Percentiles rank a stretch among this genome's conserved stretches.
phyloP scores from a whole-genome alignment of 441 rosid genomes.

The Brassica hybrid region DNA sequence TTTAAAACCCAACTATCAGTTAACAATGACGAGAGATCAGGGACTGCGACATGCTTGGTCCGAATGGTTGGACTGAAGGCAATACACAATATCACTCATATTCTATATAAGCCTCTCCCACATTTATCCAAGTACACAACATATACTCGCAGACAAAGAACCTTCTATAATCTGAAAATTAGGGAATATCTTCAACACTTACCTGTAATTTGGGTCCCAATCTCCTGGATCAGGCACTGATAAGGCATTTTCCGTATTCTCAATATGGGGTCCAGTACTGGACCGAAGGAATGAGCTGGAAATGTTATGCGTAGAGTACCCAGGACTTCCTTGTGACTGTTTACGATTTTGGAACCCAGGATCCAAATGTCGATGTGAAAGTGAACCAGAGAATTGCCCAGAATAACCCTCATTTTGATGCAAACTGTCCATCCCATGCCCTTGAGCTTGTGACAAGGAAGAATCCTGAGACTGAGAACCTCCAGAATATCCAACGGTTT shows the following conservation, averaged over 20 bases:
- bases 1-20: conserved; percentile 20
- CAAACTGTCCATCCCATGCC: conserved; percentile 63
- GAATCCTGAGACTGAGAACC: conserved; percentile 76
- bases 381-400: not conserved
- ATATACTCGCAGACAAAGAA: conserved; percentile 9
- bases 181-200: conserved; percentile 30
- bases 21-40: conserved; percentile 13
- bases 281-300: conserved; percentile 48
- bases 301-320: conserved; percentile 55
- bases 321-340: not conserved
- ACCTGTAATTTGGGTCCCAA: conserved; percentile 99
- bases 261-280: conserved; percentile 54
- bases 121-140: not conserved
- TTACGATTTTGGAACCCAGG: not conserved
- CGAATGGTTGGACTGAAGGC: not conserved
- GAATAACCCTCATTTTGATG: conserved; percentile 58
- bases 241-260: conserved; percentile 53
- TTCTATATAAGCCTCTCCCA: conserved; percentile 23
- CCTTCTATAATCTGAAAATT: conserved; percentile 8
- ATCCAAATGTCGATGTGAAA: not conserved
- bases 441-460: conserved; percentile 73
- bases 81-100: conserved; percentile 20
- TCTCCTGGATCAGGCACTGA: conserved; percentile 93
- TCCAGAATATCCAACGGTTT: conserved; percentile 80
- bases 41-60: conserved; percentile 4